These are phyloP conservation scores for Corchorus olitorius DNA, from an alignment of 345 rosid genomes.

Conservation along the genomic window DNA sequence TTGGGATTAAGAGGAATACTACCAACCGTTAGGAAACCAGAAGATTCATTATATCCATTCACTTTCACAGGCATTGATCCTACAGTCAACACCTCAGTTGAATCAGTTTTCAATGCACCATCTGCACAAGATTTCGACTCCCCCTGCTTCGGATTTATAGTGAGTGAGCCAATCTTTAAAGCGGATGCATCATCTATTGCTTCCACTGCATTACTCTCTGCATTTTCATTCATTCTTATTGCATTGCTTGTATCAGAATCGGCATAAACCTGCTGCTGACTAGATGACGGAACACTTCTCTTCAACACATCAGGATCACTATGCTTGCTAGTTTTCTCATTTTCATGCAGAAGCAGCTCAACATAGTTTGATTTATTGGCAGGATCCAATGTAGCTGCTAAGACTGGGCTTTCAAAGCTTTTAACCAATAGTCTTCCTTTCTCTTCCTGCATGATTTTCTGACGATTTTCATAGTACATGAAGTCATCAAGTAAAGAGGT, in stretches of 20 bases:
- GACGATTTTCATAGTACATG: constrained; percentile 75
- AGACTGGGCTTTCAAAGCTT: constrained; percentile 46
- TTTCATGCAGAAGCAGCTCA: constrained; percentile 27
- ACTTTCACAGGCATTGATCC: constrained; percentile 81
- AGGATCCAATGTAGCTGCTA: constrained; percentile 46
- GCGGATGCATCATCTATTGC: constrained; percentile 27
- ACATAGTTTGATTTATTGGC: constrained; percentile 32
- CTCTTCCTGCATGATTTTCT: constrained; percentile 82
- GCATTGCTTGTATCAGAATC: constrained; percentile 23
- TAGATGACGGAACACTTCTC: constrained; percentile 22
- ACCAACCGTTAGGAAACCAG: constrained; percentile 55
- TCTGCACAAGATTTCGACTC: constrained; percentile 24
- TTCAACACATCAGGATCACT: constrained; percentile 23
- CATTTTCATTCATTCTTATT: constrained; percentile 15
- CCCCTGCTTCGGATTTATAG: constrained; percentile 35
- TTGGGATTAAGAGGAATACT: constrained; percentile 65
- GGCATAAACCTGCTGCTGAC: constrained; percentile 23
- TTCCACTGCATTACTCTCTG: constrained; percentile 21
- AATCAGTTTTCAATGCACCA: constrained; percentile 23
- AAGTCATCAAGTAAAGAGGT: constrained; percentile 87
- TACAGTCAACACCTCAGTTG: constrained; percentile 47
- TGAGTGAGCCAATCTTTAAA: constrained; percentile 38
- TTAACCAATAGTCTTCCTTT: constrained; percentile 49
- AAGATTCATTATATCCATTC: constrained; percentile 47
- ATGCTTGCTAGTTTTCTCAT: constrained; percentile 23